These are phyloP conservation scores for Leishmania aethiopica DNA, from an alignment of 208 protist genomes.

Conservation along the genomic window DNA sequence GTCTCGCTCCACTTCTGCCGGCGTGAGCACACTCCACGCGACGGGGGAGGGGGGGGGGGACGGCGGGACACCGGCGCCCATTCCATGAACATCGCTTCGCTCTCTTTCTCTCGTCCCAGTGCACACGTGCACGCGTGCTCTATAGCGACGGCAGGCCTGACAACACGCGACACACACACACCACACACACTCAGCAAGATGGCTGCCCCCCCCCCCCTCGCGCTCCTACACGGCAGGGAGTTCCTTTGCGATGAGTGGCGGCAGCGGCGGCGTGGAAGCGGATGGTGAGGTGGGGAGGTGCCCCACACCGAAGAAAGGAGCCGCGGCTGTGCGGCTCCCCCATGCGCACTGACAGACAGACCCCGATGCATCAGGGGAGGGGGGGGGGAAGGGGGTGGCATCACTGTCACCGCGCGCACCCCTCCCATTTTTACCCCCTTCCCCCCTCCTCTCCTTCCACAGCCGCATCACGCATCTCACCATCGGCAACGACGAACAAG, in stretches of 20 bases:
- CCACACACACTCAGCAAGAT: not conserved
- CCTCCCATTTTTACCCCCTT: not conserved
- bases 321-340: too few species aligned
- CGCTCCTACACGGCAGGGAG: not conserved
- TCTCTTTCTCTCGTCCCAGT: not conserved
- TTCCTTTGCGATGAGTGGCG: not conserved
- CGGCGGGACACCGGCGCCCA: not conserved
- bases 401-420: not conserved
- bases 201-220: not conserved
- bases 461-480: not conserved
- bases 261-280: not conserved
- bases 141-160: not conserved
- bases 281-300: too few species aligned
- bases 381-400: not conserved
- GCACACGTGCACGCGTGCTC: not conserved
- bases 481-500: not conserved
- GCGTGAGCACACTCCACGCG: not conserved
- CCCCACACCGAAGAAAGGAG: not conserved
- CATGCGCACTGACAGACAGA: not conserved
- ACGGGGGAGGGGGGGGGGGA: not conserved
- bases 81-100: not conserved
- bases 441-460: not conserved
- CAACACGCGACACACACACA: too few species aligned
- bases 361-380: not conserved
- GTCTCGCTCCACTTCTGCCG: not conserved